Base-by-base conservation (phyloP, 805 yeast species). In the Millerozyma miso region DNA sequence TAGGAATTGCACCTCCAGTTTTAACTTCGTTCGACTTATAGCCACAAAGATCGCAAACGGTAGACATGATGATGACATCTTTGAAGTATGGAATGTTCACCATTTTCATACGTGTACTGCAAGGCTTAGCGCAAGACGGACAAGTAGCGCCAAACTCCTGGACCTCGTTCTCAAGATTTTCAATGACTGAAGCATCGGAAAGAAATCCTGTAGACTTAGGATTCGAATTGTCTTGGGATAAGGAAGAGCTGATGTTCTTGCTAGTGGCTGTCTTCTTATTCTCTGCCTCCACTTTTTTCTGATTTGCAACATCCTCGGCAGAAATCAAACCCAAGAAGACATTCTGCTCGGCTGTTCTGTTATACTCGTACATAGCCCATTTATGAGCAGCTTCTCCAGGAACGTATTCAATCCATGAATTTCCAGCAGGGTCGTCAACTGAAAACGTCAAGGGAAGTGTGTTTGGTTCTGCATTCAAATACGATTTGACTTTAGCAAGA, bases 31-130 rank as follows among this genome's bases (percentile, higher is more conserved):
- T 93, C 14, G 96, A 87, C 69, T 88, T 91, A 68, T 86, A 93
- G 31, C 98, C 99, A 69, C 99, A 93, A 49, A 79, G 68, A 26
- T 83, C 90, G 69, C 99, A 93, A 1, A 79, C 82, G 1, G 99
- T 93, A 38, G 95, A 85, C 99, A 93, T 93, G 55, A 93, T 79
- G 46, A 93, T 85, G 33, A 93, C 99, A 52, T 93, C 98, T 68
- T 91, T 90, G 77, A 93, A 93, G 67, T 93, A 98, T 16, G 99
- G 99, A 52, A 93, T 93, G 62, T 88, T 83, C 17, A 93, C 96
- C 32, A 89, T 79, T 70, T 93, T 93, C 99, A 93, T 93, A 60
- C 90, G 95, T 2, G 99, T 93, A 43, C 81, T 87, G 63, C 96
- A 86, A 10, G 82, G 80, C 44, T 77, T 77, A 52, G 74, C 78